Base-by-base conservation (phyloP, 768 basidiomycete species). In the Suillus lakei region DNA sequence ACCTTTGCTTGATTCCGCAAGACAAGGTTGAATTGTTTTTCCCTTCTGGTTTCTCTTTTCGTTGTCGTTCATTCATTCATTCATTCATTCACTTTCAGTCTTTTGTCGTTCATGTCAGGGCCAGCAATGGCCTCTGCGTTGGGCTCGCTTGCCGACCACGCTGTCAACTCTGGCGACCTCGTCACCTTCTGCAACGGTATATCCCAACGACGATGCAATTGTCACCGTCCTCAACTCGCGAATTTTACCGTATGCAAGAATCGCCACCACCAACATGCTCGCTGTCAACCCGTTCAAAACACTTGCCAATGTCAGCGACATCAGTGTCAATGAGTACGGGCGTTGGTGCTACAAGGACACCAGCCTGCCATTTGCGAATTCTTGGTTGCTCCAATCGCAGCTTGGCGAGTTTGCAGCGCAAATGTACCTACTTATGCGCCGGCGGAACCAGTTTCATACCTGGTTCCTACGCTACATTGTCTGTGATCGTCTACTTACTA, bases 201-300 rank as follows among this genome's bases (percentile, higher is more conserved):
- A 92, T 78, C 96, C 95, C 26, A 88, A 88, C 66, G 91, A 95
- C 81, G 96, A 98, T 76, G 82, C 88, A 66, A 82, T 97, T 74
- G 84, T 95, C 72, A 77, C 87, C 66, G 88, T 91, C 69, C 88
- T 98, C 62, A 89, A 95, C 70, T 81, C 91, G 85, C 88, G 9
- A 95, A 98, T n/a, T 78, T 79, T 91, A 55, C 91, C 94, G 2
- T 95, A 92, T 77, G 90, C 94, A 30, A 84, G 90, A 68, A 84
- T 95, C 63, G 89, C 88, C 48, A 75, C 89, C 39, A 84, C 89
- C 15, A 86, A 89, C 68, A 77, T 96, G 60, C 81, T 97, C 72
- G 88, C 88, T 62, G 85, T 97, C 69, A 98, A 98, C 78, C 96
- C 96, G 16, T 90, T 90, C 81, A 76, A 96, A 76, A 81, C 87